Percentiles rank a stretch among this genome's conserved stretches.
phyloP scores from a whole-genome alignment of 2,329 filamentous ascomycete genomes.

The Trichoderma arundinaceum region DNA sequence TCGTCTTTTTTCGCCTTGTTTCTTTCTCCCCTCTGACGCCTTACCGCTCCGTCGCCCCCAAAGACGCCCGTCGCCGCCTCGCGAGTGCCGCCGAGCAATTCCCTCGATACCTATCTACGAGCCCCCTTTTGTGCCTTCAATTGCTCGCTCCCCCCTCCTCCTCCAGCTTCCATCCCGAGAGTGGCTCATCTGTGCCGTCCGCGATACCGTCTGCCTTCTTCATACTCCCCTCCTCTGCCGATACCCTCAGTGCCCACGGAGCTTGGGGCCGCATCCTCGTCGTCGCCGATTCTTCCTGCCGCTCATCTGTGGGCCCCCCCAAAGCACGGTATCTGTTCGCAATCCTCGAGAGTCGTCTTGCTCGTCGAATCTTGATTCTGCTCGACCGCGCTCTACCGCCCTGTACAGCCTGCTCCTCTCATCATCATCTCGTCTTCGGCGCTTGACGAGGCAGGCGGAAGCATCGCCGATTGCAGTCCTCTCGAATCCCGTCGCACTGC shows the following conservation, averaged over 20 bases:
- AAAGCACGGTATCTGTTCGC: conserved; percentile 10
- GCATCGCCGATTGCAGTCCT: conserved; percentile 10
- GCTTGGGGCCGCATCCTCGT: conserved; percentile 4
- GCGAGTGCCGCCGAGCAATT: conserved; percentile 10
- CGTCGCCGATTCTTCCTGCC: conserved; percentile 27
- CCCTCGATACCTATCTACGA: conserved; percentile 24
- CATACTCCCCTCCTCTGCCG: background rate
- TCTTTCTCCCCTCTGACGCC: background rate
- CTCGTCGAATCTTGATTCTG: background rate
- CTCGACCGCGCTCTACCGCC: conserved; percentile 10
- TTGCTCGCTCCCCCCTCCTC: conserved; percentile 17
- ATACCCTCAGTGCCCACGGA: conserved; percentile 18
- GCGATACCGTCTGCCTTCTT: background rate
- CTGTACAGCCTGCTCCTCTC: conserved; percentile 2
- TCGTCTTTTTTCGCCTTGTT: background rate
- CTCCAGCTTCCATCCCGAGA: conserved; percentile 6
- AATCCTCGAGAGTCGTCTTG: conserved; percentile 1
- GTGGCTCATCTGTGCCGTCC: background rate
- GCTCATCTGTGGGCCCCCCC: conserved; percentile 21
- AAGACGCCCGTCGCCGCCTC: background rate
- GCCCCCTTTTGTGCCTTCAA: conserved; percentile 27
- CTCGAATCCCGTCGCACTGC: conserved; percentile 21
- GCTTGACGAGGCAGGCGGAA: conserved; percentile 1
- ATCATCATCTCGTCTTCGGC: background rate
- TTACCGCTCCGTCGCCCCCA: background rate